phyloP scores from a whole-genome alignment of 805 yeast species.

The Cyberlindnera sargentensis region DNA sequence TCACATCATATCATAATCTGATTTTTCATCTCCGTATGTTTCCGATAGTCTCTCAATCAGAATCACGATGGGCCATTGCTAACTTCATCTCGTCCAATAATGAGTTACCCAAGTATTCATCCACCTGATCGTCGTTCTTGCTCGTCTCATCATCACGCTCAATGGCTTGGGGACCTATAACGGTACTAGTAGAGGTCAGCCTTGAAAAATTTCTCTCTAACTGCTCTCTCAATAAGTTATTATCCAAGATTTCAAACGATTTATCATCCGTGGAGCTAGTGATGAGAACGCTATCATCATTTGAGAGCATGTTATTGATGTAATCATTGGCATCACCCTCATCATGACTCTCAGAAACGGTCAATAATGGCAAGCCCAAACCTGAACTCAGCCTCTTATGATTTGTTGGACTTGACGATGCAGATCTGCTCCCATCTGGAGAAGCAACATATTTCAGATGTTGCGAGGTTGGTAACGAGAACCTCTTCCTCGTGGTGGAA shows the following conservation, averaged over 20 bases:
- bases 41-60: too few relatives aligned
- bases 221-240: conserved; percentile 13
- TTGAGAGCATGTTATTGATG: conserved; percentile 16
- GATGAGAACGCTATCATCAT: conserved; percentile 22
- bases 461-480: conserved; percentile 14
- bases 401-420: conserved; percentile 4
- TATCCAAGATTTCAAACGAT: conserved; percentile 5
- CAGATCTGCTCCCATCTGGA: conserved; percentile 2
- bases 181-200: conserved; percentile 3
- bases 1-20: too few relatives aligned
- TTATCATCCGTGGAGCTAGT: conserved; percentile 6
- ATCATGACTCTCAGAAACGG: conserved; percentile 21
- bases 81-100: conserved; percentile 15
- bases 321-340: conserved; percentile 12
- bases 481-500: conserved; percentile 16
- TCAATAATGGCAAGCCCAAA: conserved; percentile 21
- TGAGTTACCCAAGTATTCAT: conserved; percentile 4
- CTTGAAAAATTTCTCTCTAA: conserved; percentile 18
- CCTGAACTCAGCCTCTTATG: conserved; percentile 24
- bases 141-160: conserved; percentile 2
- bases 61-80: conserved; percentile 1
- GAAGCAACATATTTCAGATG: conserved; percentile 7
- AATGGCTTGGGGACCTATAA: not conserved
- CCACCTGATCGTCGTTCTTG: conserved; percentile 9
- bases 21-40: too few relatives aligned